Percentiles rank a stretch among this genome's conserved stretches.
Conservation (phyloP, 163 green algal species). For the Dunaliella salina region DNA sequence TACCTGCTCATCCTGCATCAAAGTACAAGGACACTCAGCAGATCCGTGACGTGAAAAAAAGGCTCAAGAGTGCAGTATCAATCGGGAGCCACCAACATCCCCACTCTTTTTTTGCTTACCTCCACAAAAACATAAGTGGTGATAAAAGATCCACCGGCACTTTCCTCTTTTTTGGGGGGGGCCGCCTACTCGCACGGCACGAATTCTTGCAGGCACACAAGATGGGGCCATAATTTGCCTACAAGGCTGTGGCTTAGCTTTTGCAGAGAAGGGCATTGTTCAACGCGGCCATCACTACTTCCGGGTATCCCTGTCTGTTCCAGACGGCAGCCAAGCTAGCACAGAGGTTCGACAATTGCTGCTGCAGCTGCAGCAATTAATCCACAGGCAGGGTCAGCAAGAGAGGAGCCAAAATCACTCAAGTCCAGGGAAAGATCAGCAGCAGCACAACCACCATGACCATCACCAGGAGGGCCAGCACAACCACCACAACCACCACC, state of each 20-base stretch:
- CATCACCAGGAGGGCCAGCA: not conserved
- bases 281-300: not conserved
- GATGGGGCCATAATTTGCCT: not conserved
- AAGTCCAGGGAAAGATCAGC: not conserved
- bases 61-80: no score
- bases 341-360: not conserved
- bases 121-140: no score
- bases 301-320: not conserved
- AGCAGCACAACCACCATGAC: not conserved
- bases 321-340: not conserved
- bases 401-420: not conserved
- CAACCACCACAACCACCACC: not conserved
- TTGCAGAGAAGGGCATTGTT: not conserved
- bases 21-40: no score
- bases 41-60: no score
- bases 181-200: no score
- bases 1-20: no score
- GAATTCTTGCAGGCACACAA: not conserved
- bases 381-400: not conserved
- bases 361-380: not conserved
- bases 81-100: no score
- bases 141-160: no score
- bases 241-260: not conserved
- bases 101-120: no score
- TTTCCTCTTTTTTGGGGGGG: no score